Percentiles rank a stretch among this genome's conserved stretches.
phyloP scores from a whole-genome alignment of 78 protist species.

The Pigoraptor vietnamica region DNA sequence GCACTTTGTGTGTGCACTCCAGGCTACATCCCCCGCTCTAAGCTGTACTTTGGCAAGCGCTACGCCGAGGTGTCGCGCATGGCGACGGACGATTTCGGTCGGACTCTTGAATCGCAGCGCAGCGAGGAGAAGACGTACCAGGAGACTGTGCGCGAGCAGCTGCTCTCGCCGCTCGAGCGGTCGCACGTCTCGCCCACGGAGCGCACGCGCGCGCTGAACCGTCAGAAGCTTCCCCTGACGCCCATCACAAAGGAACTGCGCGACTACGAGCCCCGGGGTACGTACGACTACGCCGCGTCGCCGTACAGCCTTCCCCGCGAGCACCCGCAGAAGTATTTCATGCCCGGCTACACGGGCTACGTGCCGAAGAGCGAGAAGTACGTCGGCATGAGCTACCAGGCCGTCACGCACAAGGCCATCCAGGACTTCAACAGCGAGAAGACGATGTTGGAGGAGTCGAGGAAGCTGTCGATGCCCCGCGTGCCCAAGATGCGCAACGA shows the following conservation, averaged over 20 bases:
- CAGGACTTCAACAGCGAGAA: neutral
- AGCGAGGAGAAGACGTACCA: neutral
- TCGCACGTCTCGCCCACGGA: neutral
- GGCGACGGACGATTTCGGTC: neutral
- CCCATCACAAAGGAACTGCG: neutral
- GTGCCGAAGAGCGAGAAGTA: neutral
- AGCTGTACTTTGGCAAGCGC: neutral
- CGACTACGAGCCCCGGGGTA: neutral
- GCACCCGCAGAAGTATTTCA: neutral
- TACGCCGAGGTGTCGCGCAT: neutral
- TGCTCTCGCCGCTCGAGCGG: neutral
- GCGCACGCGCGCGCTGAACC: neutral
- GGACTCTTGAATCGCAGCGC: neutral
- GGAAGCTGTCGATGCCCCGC: neutral
- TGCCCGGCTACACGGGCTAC: neutral
- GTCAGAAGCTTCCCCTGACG: neutral
- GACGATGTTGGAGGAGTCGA: neutral
- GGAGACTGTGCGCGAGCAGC: neutral
- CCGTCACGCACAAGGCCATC: neutral
- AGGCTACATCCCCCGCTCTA: neutral
- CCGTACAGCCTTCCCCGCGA: neutral
- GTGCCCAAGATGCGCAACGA: neutral
- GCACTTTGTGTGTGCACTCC: no score
- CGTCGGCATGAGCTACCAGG: neutral
- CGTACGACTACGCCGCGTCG: neutral